Evolutionary conservation across 2,329 filamentous ascomycete species (phyloP).

Genomic region (Diaporthe batatas): DNA sequence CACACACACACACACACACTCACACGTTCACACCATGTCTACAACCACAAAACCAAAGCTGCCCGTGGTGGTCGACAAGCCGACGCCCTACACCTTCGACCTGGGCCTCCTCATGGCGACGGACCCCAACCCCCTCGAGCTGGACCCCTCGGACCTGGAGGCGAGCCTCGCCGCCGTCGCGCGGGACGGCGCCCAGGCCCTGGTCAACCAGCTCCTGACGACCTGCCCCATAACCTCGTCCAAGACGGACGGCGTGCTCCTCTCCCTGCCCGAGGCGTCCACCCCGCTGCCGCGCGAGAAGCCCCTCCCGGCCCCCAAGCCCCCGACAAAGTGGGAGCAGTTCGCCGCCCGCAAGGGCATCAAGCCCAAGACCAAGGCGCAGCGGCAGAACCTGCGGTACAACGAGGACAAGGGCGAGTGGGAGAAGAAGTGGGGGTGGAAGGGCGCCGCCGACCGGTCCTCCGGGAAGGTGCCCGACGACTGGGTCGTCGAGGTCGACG

Average conservation of each 20-base stretch:
- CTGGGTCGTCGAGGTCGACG: slow-evolving; percentile 93
- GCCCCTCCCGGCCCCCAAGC: slow-evolving; percentile 83
- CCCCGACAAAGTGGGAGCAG: slow-evolving; percentile 93
- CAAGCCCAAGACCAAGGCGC: slow-evolving; percentile 85
- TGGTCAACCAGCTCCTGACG: slow-evolving; percentile 94
- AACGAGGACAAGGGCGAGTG: slow-evolving; percentile 89
- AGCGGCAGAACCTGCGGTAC: slow-evolving; percentile 80
- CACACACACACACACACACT: neutral
- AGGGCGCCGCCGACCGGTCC: slow-evolving; percentile 75
- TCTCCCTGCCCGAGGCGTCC: slow-evolving; percentile 78
- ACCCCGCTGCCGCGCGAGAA: slow-evolving; percentile 91
- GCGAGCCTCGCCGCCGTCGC: slow-evolving; percentile 78
- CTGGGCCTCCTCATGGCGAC: slow-evolving; percentile 87
- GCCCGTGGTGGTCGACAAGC: slow-evolving; percentile 79
- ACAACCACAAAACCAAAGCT: slow-evolving; percentile 59
- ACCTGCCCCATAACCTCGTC: slow-evolving; percentile 84
- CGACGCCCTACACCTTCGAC: slow-evolving; percentile 93
- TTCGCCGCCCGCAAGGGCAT: slow-evolving; percentile 99
- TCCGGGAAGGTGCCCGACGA: slow-evolving; percentile 72
- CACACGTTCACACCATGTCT: slow-evolving; percentile 40
- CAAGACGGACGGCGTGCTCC: slow-evolving; percentile 75
- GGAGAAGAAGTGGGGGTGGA: slow-evolving; percentile 96
- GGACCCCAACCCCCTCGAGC: slow-evolving; percentile 85
- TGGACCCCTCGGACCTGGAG: slow-evolving; percentile 70
- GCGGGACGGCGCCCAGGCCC: slow-evolving; percentile 89